Evolutionary conservation across 1,284 basidiomycete species (phyloP).

Genomic region (Trametes polyzona): DNA sequence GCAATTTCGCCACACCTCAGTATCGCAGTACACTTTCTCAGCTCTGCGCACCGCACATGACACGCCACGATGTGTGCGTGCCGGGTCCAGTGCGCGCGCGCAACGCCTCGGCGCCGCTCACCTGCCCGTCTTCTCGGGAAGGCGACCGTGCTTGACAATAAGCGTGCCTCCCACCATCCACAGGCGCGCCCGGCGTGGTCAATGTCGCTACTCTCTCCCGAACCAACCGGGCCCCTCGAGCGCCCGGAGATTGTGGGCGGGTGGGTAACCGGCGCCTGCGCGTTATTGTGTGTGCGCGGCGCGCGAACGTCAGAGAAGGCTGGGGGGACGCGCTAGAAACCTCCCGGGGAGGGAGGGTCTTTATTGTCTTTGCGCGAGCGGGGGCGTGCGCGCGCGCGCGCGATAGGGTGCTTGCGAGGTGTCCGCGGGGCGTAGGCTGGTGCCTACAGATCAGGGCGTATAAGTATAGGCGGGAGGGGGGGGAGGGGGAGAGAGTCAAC

Average conservation of each 20-base stretch:
- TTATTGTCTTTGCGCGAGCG: neutral
- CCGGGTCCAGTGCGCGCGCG: constrained; percentile 3
- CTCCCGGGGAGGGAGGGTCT: neutral
- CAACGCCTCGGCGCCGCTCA: neutral
- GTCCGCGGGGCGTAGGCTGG: no score
- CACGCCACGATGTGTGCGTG: neutral
- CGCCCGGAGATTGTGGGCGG: constrained; percentile 5
- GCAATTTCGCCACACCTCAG: no score
- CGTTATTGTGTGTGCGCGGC: constrained; percentile 3
- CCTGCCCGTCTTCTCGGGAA: neutral
- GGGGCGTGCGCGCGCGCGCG: no score
- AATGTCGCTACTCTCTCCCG: constrained; percentile 3
- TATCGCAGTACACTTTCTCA: neutral
- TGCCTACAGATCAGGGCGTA: neutral
- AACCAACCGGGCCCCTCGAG: neutral
- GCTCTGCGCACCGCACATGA: neutral
- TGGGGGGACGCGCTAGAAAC: constrained; percentile 3
- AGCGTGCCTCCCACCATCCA: neutral
- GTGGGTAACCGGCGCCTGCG: neutral
- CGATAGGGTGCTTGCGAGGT: no score
- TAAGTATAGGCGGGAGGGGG: neutral
- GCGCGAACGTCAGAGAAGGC: neutral
- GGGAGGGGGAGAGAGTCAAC: constrained; percentile 4
- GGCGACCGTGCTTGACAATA: constrained; percentile 12
- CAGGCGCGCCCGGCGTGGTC: neutral